Base-by-base conservation (phyloP, 352 stramenopile genomes). In the Globisporangium splendens region DNA sequence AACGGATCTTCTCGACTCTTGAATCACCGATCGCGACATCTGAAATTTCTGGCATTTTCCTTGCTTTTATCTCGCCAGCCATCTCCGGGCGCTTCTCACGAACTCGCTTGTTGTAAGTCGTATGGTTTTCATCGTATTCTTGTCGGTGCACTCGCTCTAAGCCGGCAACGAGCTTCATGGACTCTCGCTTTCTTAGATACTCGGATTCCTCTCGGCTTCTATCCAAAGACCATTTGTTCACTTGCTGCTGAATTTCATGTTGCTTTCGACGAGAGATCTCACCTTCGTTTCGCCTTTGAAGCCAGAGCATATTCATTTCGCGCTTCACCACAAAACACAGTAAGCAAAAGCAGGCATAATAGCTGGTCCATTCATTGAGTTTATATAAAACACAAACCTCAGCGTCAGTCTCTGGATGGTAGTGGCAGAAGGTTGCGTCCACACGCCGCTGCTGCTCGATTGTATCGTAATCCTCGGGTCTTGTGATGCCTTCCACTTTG, bases 301-400 rank as follows among this genome's bases (percentile, higher is more conserved):
- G 70, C 82, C 82, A 91, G 21, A 87, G n/a, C 55, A 89, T 39
- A 56, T 91, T 89, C 69, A 91, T 77, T 11, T 74, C 68, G n/a
- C 66, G 74, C 79, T 89, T 22, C 17, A 49, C 24, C n/a, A 50
- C 41, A 42, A 14, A 54, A n/a, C 11, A 20, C 10, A 41, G 11
- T 17, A 11, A 43, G 43, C 28, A 38, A 47, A 17, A 2, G n/a
- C 22, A 31, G 24, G 2, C 24, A 31, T 2, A 31, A 31, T 6
- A 6, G 24, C 24, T 31, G 24, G 5, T 31, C 24, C 5, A 31
- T 31, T 31, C 24, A 31, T 31, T 31, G 24, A 31, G 2, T 5
- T 31, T 2, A 31, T 31, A 18, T n/a, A 2, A 14, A 7, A 31
- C 24, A 52, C 43, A 1, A 21, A 88, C 82, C 75, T 89, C 82